These are phyloP conservation scores for Yarrowia alimentaria DNA, from an alignment of 805 yeast genomes.

Conservation along the genomic window DNA sequence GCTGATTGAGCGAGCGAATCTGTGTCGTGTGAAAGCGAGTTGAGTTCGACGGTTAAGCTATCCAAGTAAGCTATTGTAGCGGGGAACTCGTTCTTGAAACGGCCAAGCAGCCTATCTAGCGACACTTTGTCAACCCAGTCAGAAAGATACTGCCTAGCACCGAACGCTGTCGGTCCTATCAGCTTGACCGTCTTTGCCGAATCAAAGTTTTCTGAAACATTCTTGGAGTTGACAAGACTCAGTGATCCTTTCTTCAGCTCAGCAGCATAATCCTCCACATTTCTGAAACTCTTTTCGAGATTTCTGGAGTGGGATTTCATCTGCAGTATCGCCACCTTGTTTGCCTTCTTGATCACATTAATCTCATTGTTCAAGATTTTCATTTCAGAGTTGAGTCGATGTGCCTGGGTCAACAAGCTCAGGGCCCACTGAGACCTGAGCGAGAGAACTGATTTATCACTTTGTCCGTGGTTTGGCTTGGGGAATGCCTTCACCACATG, in stretches of 20 bases:
- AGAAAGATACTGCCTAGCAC: not conserved
- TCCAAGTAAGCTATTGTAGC: not conserved
- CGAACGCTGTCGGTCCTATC: conserved; percentile 2
- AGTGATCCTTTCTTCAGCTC: not conserved
- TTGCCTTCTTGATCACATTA: not conserved
- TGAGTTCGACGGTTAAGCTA: too few relatives aligned
- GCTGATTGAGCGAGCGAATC: too few relatives aligned
- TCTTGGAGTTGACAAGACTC: too few relatives aligned
- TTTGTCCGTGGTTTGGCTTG: too few relatives aligned
- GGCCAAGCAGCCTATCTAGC: too few relatives aligned
- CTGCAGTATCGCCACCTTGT: conserved; percentile 8
- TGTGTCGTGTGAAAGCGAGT: too few relatives aligned
- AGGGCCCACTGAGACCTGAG: too few relatives aligned
- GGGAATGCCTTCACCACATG: too few relatives aligned
- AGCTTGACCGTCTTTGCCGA: not conserved
- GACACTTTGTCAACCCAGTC: conserved; percentile 23
- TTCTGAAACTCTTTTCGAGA: conserved; percentile 4
- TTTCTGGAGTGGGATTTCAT: conserved; percentile 7
- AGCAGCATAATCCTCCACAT: conserved; percentile 3
- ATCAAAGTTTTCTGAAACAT: not conserved
- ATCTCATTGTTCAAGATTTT: too few relatives aligned
- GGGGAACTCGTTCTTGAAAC: conserved; percentile 7
- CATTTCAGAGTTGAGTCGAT: too few relatives aligned
- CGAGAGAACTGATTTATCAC: too few relatives aligned
- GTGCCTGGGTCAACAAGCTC: too few relatives aligned